phyloP scores from a whole-genome alignment of 2,329 filamentous ascomycete species.

The Scorias spongiosa region DNA sequence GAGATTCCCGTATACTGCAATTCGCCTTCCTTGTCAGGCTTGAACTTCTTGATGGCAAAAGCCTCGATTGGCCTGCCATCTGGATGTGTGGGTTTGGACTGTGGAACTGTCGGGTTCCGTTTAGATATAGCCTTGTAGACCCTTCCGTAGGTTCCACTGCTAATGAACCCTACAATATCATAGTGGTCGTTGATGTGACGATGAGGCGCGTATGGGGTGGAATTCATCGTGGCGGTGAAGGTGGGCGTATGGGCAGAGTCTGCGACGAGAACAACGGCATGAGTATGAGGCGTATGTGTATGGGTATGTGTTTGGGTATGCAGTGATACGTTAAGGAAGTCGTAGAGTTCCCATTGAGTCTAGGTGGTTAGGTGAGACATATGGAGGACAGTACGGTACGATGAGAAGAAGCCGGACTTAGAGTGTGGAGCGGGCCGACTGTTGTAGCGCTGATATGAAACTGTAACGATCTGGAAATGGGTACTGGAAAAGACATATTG shows the following conservation, averaged over 20 bases:
- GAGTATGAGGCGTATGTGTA: neutral
- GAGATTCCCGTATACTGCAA: constrained; percentile 95
- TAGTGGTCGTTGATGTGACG: constrained; percentile 85
- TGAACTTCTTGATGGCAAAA: constrained; percentile 98
- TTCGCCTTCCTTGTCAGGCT: constrained; percentile 96
- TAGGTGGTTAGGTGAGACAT: constrained; percentile 1
- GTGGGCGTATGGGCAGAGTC: constrained; percentile 16
- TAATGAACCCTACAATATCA: constrained; percentile 95
- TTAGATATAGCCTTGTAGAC: constrained; percentile 95
- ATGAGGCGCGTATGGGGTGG: constrained; percentile 46
- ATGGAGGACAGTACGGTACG: neutral
- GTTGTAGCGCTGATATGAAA: neutral
- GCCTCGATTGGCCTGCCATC: constrained; percentile 43
- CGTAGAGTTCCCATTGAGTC: neutral
- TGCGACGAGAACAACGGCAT: constrained; percentile 3
- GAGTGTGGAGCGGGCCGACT: neutral
- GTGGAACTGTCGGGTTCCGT: constrained; percentile 44
- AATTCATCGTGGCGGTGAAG: constrained; percentile 17
- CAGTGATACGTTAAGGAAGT: neutral
- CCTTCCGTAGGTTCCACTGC: constrained; percentile 90
- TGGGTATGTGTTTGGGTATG: neutral
- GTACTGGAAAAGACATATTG: too few species aligned
- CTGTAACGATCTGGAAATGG: too few species aligned
- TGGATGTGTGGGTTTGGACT: constrained; percentile 12
- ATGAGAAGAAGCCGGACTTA: neutral